Conservation (phyloP, 805 yeast species). For the Sugiyamaella qingdaonensis region DNA sequence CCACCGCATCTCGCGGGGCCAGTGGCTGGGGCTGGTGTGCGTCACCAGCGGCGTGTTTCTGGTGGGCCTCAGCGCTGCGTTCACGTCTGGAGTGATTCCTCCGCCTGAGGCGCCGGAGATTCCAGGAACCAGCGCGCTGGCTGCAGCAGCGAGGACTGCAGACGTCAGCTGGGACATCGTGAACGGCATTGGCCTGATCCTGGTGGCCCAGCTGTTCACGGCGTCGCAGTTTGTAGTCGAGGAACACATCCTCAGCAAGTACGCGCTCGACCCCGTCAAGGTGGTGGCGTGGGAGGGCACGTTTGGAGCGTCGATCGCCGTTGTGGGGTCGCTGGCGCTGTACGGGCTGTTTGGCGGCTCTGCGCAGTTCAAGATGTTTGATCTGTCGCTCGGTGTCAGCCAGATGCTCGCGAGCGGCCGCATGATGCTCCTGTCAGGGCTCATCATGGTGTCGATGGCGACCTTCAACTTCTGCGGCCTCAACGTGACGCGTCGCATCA, state of each 20-base stretch:
- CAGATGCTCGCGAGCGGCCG: conserved; percentile 15
- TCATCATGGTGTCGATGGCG: conserved; percentile 70
- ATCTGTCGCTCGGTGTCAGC: conserved; percentile 28
- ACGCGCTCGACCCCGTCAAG: conserved; percentile 54
- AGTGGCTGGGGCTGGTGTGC: conserved; percentile 63
- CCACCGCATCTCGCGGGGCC: conserved; percentile 51
- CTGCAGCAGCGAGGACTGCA: neutral
- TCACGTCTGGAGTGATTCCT: conserved; percentile 17
- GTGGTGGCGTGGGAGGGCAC: conserved; percentile 74
- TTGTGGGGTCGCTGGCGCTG: conserved; percentile 42
- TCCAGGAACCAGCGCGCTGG: neutral
- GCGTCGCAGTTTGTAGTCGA: conserved; percentile 78
- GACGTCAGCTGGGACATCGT: conserved; percentile 25
- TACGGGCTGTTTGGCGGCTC: conserved; percentile 31
- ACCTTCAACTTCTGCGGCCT: conserved; percentile 71
- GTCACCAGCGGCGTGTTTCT: conserved; percentile 66
- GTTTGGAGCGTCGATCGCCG: conserved; percentile 51
- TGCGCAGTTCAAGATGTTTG: conserved; percentile 45
- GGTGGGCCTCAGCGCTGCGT: conserved; percentile 68
- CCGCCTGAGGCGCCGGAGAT: conserved; percentile 1
- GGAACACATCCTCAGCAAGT: conserved; percentile 56
- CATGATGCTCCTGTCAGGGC: conserved; percentile 50
- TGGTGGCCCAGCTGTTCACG: conserved; percentile 60
- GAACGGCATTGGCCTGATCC: conserved; percentile 55
- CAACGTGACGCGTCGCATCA: conserved; percentile 56